Evolutionary conservation across 2,329 filamentous ascomycete genomes (phyloP).

Genomic region (Phialocephala subalpina): DNA sequence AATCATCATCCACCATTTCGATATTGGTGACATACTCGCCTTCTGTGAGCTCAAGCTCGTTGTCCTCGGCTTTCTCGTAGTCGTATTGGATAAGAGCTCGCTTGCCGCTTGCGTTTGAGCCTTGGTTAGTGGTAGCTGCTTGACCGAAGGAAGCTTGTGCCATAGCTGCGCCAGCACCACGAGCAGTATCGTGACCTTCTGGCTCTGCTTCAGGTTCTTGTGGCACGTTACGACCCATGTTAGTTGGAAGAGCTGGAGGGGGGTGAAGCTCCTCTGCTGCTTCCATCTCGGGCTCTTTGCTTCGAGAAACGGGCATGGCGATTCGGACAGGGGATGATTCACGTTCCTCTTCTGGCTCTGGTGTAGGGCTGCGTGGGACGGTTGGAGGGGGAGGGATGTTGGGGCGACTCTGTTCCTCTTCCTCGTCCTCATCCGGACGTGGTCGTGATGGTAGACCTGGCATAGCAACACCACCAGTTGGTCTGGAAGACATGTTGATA

Average conservation of each 20-base stretch:
- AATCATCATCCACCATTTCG: slow-evolving; percentile 97
- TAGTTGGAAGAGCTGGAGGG: slow-evolving; percentile 68
- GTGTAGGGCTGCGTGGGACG: slow-evolving; percentile 45
- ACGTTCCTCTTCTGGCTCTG: slow-evolving; percentile 56
- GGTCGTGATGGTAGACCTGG: slow-evolving; percentile 76
- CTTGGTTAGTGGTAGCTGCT: slow-evolving; percentile 48
- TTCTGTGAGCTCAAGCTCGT: slow-evolving; percentile 91
- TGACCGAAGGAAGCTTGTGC: slow-evolving; percentile 54
- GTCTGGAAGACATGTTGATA: slow-evolving; percentile 56
- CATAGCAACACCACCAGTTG: slow-evolving; percentile 79
- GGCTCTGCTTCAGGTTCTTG: slow-evolving; percentile 72
- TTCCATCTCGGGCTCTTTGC: slow-evolving; percentile 59
- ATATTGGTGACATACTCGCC: slow-evolving; percentile 90
- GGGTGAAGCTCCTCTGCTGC: slow-evolving; percentile 56
- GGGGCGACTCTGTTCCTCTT: slow-evolving; percentile 61
- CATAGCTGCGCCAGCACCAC: slow-evolving; percentile 65
- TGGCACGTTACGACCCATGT: slow-evolving; percentile 68
- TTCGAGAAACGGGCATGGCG: slow-evolving; percentile 82
- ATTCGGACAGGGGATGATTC: slow-evolving; percentile 82
- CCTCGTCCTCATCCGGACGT: slow-evolving; percentile 52
- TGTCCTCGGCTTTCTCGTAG: slow-evolving; percentile 97
- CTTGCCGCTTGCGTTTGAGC: slow-evolving; percentile 64
- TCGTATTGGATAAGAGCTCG: slow-evolving; percentile 89
- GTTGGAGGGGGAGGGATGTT: slow-evolving; percentile 51
- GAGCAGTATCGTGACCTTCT: slow-evolving; percentile 63